Evolutionary conservation across 2,329 filamentous ascomycete genomes (phyloP).

Genomic region (Juglanconis sp.): DNA sequence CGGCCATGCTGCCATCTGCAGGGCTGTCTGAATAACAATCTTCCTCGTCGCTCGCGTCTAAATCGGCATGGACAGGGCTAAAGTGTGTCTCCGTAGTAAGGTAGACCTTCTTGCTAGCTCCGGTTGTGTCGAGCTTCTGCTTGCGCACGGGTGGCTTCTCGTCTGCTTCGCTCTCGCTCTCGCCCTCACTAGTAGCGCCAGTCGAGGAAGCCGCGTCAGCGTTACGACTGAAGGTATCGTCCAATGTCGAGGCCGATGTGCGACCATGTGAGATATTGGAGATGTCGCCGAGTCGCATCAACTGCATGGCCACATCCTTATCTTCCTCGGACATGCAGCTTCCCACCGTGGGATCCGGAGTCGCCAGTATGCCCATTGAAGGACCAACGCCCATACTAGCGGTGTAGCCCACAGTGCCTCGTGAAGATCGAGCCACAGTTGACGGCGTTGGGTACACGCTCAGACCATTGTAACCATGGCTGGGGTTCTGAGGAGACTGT

Average conservation of each 20-base stretch:
- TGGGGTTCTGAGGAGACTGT: conserved; percentile 79
- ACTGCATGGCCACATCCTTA: conserved; percentile 88
- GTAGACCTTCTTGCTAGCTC: conserved; percentile 44
- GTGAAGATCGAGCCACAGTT: conserved; percentile 61
- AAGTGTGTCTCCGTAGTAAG: conserved; percentile 53
- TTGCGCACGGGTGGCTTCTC: conserved; percentile 58
- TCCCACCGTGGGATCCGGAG: conserved; percentile 93
- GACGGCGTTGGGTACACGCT: conserved; percentile 61
- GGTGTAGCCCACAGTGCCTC: conserved; percentile 59
- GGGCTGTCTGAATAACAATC: conserved; percentile 47
- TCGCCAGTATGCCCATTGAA: conserved; percentile 68
- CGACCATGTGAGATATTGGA: conserved; percentile 91
- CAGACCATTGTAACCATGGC: conserved; percentile 49
- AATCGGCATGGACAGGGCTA: conserved; percentile 37
- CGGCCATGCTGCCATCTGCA: conserved; percentile 35
- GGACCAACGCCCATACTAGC: conserved; percentile 35
- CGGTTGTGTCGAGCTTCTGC: conserved; percentile 50
- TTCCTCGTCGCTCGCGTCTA: conserved; percentile 56
- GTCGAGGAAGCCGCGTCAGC: conserved; percentile 83
- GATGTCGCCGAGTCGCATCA: conserved; percentile 93
- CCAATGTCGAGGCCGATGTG: conserved; percentile 87
- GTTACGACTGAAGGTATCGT: conserved; percentile 88
- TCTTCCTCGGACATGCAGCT: conserved; percentile 96
- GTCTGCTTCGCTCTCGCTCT: conserved; percentile 60
- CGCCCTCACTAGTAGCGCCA: conserved; percentile 76